Conservation (phyloP, 1,284 basidiomycete genomes). For the Golubevia pallescens region DNA sequence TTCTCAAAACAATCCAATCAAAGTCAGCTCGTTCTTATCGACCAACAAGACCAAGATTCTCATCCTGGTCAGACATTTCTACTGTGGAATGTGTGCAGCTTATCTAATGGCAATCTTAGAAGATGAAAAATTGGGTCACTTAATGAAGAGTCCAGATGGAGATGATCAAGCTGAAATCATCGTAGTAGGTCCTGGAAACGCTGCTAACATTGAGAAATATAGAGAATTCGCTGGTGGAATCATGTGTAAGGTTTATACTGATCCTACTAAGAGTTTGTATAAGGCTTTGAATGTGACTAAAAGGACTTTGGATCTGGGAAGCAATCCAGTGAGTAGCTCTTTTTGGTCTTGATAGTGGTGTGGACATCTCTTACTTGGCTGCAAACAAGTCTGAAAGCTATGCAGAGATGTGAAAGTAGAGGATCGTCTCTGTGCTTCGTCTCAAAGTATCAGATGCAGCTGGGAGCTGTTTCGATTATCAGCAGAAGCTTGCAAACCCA, state of each 20-base stretch:
- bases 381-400: too few species aligned
- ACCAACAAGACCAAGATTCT: slow-evolving; percentile 8
- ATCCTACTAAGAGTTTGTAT: slow-evolving; percentile 21
- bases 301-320: slow-evolving; percentile 17
- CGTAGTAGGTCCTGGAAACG: slow-evolving; percentile 28
- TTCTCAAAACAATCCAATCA: neutral
- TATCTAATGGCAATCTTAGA: slow-evolving; percentile 14
- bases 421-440: too few species aligned
- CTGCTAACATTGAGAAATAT: slow-evolving; percentile 14
- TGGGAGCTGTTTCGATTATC: too few species aligned
- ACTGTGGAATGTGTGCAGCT: slow-evolving; percentile 39
- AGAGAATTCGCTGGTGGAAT: slow-evolving; percentile 8
- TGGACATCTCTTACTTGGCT: too few species aligned
- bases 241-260: slow-evolving; percentile 22
- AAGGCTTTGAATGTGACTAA: slow-evolving; percentile 24
- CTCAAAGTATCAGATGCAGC: too few species aligned
- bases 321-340: slow-evolving; percentile 10
- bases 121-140: neutral
- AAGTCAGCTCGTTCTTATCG: neutral
- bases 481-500: too few species aligned
- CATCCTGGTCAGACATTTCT: slow-evolving; percentile 31
- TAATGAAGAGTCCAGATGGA: neutral
- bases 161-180: slow-evolving; percentile 3
- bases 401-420: too few species aligned
- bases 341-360: too few species aligned